A percentile compares a stretch with the other conserved stretches of the same genome.
Evolutionary conservation across 2,329 filamentous ascomycete species (phyloP).

Genomic region (Colletotrichum destructivum): DNA sequence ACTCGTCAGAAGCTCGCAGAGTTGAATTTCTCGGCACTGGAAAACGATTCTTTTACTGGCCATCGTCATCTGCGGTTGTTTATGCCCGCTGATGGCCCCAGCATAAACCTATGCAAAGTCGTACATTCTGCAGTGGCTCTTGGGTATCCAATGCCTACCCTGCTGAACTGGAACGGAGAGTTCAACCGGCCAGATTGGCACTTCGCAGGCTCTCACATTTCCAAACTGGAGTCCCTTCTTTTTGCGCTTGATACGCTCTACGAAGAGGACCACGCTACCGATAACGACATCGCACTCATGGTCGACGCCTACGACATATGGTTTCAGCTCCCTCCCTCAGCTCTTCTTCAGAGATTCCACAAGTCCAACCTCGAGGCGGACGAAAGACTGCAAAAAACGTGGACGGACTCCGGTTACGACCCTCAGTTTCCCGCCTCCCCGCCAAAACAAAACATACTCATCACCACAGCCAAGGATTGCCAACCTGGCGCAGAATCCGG

Average conservation of each 20-base stretch:
- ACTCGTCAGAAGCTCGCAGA: background rate
- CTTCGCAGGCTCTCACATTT: slow-evolving; percentile 54
- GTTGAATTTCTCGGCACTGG: background rate
- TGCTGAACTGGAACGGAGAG: slow-evolving; percentile 56
- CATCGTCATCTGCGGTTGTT: slow-evolving; percentile 51
- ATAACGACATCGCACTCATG: slow-evolving; percentile 53
- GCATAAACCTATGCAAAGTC: slow-evolving; percentile 55
- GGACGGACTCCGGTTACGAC: slow-evolving; percentile 38
- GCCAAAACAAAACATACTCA: slow-evolving; percentile 51
- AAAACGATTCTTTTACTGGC: background rate
- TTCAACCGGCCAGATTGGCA: slow-evolving; percentile 55
- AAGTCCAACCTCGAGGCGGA: slow-evolving; percentile 52
- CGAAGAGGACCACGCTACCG: slow-evolving; percentile 37
- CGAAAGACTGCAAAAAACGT: slow-evolving; percentile 45
- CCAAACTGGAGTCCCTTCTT: slow-evolving; percentile 53
- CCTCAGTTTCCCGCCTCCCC: slow-evolving; percentile 47
- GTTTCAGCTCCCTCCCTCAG: slow-evolving; percentile 56
- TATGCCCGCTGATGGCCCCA: slow-evolving; percentile 54
- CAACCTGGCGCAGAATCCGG: slow-evolving; percentile 51
- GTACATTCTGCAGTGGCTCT: slow-evolving; percentile 55
- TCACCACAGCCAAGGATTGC: slow-evolving; percentile 54
- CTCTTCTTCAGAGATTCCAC: slow-evolving; percentile 54
- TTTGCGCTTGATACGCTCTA: slow-evolving; percentile 50
- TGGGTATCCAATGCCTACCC: slow-evolving; percentile 53
- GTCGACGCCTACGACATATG: slow-evolving; percentile 56